These are phyloP conservation scores for Rosa multiflora DNA, from an alignment of 306 rosid species.

Conservation along the genomic window DNA sequence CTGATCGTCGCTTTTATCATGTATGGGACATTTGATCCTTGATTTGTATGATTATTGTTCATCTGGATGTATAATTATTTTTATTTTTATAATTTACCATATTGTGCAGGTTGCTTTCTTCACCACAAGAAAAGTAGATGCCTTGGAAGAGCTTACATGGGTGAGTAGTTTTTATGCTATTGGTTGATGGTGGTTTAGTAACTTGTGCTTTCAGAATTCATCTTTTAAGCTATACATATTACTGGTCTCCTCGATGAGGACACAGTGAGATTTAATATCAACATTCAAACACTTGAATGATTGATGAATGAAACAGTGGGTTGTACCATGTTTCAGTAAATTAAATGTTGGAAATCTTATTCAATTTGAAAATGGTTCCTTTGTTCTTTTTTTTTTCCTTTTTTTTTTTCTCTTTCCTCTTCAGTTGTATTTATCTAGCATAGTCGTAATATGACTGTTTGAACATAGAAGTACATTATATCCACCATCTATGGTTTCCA, in stretches of 20 bases:
- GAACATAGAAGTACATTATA: background rate
- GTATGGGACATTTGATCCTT: constrained; percentile 34
- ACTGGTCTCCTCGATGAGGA: background rate
- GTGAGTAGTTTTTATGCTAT: constrained; percentile 45
- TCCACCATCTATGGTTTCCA: background rate
- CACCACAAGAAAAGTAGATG: constrained; percentile 70
- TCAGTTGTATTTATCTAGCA: background rate
- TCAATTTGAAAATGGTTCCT: background rate
- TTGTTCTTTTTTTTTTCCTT: background rate
- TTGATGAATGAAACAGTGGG: background rate
- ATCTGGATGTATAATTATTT: constrained; percentile 13
- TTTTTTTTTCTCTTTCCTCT: too few species aligned
- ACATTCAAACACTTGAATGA: constrained; percentile 3
- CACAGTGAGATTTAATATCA: background rate
- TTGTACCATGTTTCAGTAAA: background rate
- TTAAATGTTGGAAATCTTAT: background rate
- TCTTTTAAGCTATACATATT: background rate
- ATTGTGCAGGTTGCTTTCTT: constrained; percentile 83
- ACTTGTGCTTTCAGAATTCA: background rate
- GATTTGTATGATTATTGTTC: constrained; percentile 2
- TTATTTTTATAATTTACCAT: background rate
- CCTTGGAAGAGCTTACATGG: constrained; percentile 94
- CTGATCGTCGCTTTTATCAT: constrained; percentile 75
- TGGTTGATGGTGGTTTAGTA: constrained; percentile 29
- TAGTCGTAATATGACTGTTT: background rate